Percentiles rank a stretch among this genome's conserved stretches.
Evolutionary conservation across 2,329 filamentous ascomycete genomes (phyloP).

Genomic region (Fusarium chlamydosporum): DNA sequence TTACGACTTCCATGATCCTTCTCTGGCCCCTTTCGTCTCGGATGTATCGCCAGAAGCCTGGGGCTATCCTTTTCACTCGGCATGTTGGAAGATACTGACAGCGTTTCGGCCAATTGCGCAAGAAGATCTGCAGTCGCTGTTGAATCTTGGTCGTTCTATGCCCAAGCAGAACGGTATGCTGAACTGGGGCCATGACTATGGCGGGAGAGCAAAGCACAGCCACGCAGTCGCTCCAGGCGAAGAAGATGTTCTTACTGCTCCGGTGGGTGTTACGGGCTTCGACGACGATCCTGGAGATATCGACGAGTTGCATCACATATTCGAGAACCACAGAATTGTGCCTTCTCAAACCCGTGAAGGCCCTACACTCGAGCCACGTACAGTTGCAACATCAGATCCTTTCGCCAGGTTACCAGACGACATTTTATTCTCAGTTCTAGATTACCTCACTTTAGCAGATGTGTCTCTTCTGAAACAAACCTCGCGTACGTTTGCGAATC

Average conservation of each 20-base stretch:
- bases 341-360: rapidly evolving
- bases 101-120: neutral
- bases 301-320: neutral
- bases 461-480: neutral
- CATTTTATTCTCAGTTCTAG: neutral
- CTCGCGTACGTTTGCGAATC: neutral
- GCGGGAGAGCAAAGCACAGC: neutral
- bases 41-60: neutral
- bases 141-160: slow-evolving; percentile 4
- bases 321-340: neutral
- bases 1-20: neutral
- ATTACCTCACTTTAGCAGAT: neutral
- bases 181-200: slow-evolving; percentile 3
- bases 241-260: neutral
- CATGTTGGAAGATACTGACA: slow-evolving; percentile 11
- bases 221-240: neutral
- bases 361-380: neutral
- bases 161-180: slow-evolving; percentile 5
- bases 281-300: neutral
- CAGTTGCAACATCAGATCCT: neutral
- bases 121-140: slow-evolving; percentile 1
- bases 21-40: neutral
- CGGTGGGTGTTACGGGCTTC: neutral
- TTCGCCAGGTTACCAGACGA: neutral
- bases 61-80: slow-evolving; percentile 7